Evolutionary conservation across 305 asterid species (phyloP), one percentile per base, ranked within the genome.

Genomic region (Fraxinus sp.): DNA sequence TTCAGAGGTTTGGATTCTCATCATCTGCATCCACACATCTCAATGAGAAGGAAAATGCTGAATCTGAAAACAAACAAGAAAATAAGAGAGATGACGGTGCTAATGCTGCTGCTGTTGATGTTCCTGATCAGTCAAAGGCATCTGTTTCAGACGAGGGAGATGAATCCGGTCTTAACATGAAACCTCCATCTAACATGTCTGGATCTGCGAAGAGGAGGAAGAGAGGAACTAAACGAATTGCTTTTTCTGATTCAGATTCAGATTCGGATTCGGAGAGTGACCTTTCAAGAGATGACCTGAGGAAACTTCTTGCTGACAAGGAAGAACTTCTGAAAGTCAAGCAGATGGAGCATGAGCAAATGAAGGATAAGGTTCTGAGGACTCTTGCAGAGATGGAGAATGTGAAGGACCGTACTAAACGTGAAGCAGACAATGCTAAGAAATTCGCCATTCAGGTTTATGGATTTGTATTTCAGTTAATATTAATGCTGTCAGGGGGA

Each of bases 311-410:
- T 78, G 83, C 83, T 26, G 97, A 92, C 93, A 91, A 90, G 91
- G 95, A 95, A 81, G 91, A 89, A 79, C 84, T 86, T 75, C 83
- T 96, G 83, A 83, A 70, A 77, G 59, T 76, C 39, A 95, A 93
- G 88, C 90, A 88, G 79, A 90, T 89, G 79, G 98, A 97, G 87
- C 83, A 92, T 83, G 90, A 89, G 84, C 72, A 83, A 79, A 87
- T 90, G 93, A 92, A 95, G 87, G 98, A 97, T 85, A 93, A 92
- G 89, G 93, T 89, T 79, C 87, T 97, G 78, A 91, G 98, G 76
- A 79, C 95, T 22, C 87, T 83, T 72, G 98, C 99, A 7, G 99
- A 97, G 87, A 90, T 91, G 97, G 97, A 97, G 85, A 97, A 97
- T 77, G 89, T 91, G 80, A 93, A 92, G 92, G 95, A 88, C 75